Evolutionary conservation across 2,329 filamentous ascomycete species (phyloP), one percentile per base, ranked within the genome.

Genomic region (Chaetomium sp.): DNA sequence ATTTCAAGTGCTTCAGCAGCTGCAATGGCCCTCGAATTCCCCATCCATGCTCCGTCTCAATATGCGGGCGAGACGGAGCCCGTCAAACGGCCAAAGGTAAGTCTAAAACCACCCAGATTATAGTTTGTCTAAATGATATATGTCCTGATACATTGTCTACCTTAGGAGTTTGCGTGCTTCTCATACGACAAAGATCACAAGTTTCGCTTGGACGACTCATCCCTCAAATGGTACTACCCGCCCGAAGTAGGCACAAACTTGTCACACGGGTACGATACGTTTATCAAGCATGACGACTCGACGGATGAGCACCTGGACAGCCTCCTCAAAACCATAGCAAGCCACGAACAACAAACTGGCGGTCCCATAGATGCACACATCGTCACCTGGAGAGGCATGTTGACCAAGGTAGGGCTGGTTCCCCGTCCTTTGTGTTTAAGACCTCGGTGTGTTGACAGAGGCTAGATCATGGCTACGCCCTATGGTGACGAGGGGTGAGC

Each of bases 321-420:
- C 66, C 80, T 99, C 33, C 81, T 99, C 25, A 88, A 86, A 66
- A 89, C 93, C 0, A 86, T 99, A 54, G 81, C 87, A 57, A 83
- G 85, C 29, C 82, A 91, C 69, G 95, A 98, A 77, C 82, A 88
- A 75, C 82, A 87, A 69, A 86, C 83, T 0, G 84, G 85, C 2
- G 82, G 85, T 72, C 88, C 84, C 73, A 87, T 89, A 35, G 88
- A 93, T 67, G 89, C 90, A 2, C 87, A 96, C 71, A 76, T 98
- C 54, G 83, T 98, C 59, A 98, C 94, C 1, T 99, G 94, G 94
- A 84, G 95, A 72, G 95, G 95, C 45, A 97, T 98, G 92, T 93
- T 99, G 89, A 98, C 95, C 68, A 99, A 97, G 84, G 92, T 93
- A 74, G 60, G 77, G 13, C 31, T 31, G 49, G 49, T 35, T 19